Evolutionary conservation across 2,329 filamentous ascomycete species (phyloP), one percentile per base, ranked within the genome.

Genomic region (Cordyceps tenuipes): DNA sequence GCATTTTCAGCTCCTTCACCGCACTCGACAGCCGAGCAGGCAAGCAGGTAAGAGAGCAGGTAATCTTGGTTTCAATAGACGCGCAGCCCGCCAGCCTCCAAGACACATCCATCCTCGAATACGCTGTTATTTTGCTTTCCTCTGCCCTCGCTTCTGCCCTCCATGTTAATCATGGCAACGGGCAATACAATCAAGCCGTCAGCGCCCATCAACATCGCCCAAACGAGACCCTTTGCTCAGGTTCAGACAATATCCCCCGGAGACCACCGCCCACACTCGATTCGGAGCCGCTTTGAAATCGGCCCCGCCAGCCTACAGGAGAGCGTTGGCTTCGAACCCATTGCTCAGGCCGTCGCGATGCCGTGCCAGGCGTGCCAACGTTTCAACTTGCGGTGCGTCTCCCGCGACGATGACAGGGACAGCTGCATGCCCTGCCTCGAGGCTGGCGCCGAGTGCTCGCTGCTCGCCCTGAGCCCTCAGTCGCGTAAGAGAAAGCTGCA

Each of bases 401-500:
- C 89, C 70, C 76, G 75, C 65, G 87, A 91, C 69, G 87, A 91
- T 69, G 89, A 93, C 71, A 87, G 87, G 64, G 84, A 89, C 66
- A 78, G 81, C 65, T 94, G 90, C 73, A 51, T 41, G 5, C 34
- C 57, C 12, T 62, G 61, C 48, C 13, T 57, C 41, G 56, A 53
- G 3, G 57, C 50, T 5, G 57, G 61, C 47, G 47, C 36, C 12
- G 61, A 59, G 29, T 62, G 61, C 47, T 62, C 61, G 1, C 26
- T 62, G 43, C 26, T 51, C 17, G 26, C 52, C 3, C 41, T 60
- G 17, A 90, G 88, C 71, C 89, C 89, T 26, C 85, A 86, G 69
- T 86, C 88, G 61, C 83, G 90, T 67, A 94, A 94, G 78, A 82
- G 90, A 70, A 93, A 92, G 77, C 76, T 90, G 64, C 84, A 87